phyloP scores from a whole-genome alignment of 2,329 filamentous ascomycete genomes.

The Penicillium sclerotigenum region DNA sequence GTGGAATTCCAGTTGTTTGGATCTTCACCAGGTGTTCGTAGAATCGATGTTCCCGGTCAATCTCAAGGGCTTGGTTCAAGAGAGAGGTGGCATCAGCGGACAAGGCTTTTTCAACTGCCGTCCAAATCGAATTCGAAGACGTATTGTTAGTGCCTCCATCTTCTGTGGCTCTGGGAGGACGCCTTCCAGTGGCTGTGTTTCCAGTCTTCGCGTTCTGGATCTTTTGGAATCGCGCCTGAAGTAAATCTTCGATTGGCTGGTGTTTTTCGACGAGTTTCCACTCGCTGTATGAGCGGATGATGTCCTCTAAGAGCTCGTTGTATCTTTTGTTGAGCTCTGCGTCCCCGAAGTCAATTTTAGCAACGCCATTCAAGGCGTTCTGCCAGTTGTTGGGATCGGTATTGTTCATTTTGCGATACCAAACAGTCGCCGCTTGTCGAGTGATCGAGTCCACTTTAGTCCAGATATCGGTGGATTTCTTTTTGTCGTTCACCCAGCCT shows the following conservation, averaged over 20 bases:
- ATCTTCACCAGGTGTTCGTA: constrained; percentile 19
- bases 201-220: not conserved
- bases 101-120: not conserved
- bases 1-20: constrained; percentile 11
- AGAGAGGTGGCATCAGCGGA: constrained; percentile 14
- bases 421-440: not conserved
- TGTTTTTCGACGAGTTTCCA: not conserved
- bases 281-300: not conserved
- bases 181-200: not conserved
- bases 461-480: not conserved
- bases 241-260: not conserved
- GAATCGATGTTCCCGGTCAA: constrained; percentile 24
- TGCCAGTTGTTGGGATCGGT: not conserved
- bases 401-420: not conserved
- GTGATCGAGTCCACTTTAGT: not conserved
- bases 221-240: not conserved
- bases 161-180: not conserved
- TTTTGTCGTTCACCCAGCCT: not conserved
- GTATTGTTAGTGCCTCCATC: not conserved
- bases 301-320: not conserved
- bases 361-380: not conserved
- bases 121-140: not conserved
- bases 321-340: not conserved
- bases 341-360: not conserved
- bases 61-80: constrained; percentile 22